Evolutionary conservation across 768 basidiomycete species (phyloP).

Genomic region (Calocybe gangraenosa): DNA sequence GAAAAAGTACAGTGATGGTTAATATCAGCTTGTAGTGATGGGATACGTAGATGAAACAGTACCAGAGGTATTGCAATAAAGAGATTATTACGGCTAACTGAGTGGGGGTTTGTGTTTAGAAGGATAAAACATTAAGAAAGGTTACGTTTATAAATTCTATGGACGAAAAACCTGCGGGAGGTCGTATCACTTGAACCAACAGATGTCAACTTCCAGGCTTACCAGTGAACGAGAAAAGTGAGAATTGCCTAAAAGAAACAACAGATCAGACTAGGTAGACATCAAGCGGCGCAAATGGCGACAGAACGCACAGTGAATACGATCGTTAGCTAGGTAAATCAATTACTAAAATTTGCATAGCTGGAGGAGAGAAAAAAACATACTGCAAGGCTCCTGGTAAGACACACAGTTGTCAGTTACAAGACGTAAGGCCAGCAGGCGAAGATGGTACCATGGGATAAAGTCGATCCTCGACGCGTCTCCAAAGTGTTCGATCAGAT

Average conservation of each 20-base stretch:
- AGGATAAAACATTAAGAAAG: neutral
- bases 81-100: conserved; percentile 33
- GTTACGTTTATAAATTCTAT: conserved; percentile 39
- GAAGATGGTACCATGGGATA: conserved; percentile 37
- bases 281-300: neutral
- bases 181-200: neutral
- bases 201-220: conserved; percentile 2
- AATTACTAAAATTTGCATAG: neutral
- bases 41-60: neutral
- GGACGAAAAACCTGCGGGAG: conserved; percentile 29
- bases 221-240: conserved; percentile 52
- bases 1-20: too few relatives aligned
- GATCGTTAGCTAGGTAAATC: conserved; percentile 27
- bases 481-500: conserved; percentile 41
- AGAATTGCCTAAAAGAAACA: conserved; percentile 31
- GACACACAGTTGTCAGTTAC: neutral
- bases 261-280: neutral
- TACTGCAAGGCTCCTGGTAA: conserved; percentile 34
- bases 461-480: conserved; percentile 30
- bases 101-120: neutral
- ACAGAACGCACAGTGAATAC: conserved; percentile 26
- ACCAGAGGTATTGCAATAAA: conserved; percentile 30
- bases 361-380: conserved; percentile 7
- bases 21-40: too few relatives aligned
- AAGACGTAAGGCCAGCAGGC: neutral